These are phyloP conservation scores for Chalara sp. DNA, from an alignment of 2,329 filamentous ascomycete genomes.

Conservation along the genomic window DNA sequence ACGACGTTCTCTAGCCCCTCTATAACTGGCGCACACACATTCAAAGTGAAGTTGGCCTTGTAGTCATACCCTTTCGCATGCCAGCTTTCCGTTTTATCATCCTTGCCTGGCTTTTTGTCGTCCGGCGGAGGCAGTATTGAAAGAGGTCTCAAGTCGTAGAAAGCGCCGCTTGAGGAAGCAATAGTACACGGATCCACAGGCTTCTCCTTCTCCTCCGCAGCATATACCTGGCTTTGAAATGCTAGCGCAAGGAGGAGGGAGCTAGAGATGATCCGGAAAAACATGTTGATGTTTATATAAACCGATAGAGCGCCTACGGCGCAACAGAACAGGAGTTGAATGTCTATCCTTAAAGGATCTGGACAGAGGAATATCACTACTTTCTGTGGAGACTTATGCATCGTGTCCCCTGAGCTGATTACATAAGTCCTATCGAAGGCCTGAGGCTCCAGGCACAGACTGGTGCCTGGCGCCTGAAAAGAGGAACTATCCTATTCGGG, in stretches of 20 bases:
- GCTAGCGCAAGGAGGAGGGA: constrained; percentile 21
- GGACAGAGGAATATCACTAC: too few species aligned
- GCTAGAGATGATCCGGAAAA: background rate
- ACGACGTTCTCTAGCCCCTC: constrained; percentile 55
- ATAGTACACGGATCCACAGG: constrained; percentile 25
- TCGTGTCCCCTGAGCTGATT: too few species aligned
- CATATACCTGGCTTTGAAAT: constrained; percentile 17
- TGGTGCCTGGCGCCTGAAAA: too few species aligned
- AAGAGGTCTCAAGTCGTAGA: constrained; percentile 27
- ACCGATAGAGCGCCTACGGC: background rate
- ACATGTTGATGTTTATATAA: background rate
- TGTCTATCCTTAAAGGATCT: too few species aligned
- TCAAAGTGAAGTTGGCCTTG: constrained; percentile 74
- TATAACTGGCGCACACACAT: constrained; percentile 73
- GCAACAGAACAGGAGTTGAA: background rate
- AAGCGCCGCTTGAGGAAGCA: constrained; percentile 21
- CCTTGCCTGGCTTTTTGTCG: constrained; percentile 37
- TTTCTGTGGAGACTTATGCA: too few species aligned
- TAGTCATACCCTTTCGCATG: constrained; percentile 70
- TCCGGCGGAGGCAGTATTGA: constrained; percentile 19
- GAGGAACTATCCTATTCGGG: too few species aligned
- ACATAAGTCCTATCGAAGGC: too few species aligned
- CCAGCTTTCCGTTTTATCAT: constrained; percentile 51
- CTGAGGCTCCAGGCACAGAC: too few species aligned
- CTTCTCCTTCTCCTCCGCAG: constrained; percentile 21